Evolutionary conservation across 1,284 basidiomycete species (phyloP).

Genomic region (Golubevia sp.): DNA sequence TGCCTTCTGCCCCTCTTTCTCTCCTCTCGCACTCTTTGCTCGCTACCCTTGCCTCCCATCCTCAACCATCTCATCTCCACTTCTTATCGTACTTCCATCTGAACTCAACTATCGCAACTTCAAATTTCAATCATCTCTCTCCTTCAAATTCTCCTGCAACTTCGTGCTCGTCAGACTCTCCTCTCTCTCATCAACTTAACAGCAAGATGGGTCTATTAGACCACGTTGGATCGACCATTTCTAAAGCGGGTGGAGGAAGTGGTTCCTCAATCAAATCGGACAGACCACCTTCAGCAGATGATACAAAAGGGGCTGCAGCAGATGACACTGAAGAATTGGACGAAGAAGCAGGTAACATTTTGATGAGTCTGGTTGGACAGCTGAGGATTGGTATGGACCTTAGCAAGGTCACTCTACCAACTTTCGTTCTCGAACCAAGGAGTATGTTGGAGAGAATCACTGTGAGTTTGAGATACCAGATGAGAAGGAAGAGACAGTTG

Average conservation of each 20-base stretch:
- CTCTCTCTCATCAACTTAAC: background rate
- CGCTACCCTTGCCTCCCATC: background rate
- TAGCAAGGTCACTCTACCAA: conserved; percentile 75
- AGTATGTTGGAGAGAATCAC: conserved; percentile 62
- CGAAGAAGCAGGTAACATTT: conserved; percentile 63
- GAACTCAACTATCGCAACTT: background rate
- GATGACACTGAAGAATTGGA: conserved; percentile 62
- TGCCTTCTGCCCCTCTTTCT: background rate
- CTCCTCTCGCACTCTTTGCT: background rate
- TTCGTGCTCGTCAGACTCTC: background rate
- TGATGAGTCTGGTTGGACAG: conserved; percentile 73
- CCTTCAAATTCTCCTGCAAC: background rate
- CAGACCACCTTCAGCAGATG: conserved; percentile 27
- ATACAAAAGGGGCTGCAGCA: conserved; percentile 41
- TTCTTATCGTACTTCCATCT: background rate
- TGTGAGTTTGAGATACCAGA: conserved; percentile 62
- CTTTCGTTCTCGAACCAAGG: conserved; percentile 57
- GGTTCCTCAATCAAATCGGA: conserved; percentile 44
- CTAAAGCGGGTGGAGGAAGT: conserved; percentile 31
- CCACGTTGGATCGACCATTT: conserved; percentile 45
- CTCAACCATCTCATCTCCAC: background rate
- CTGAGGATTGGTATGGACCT: conserved; percentile 93
- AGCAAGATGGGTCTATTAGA: conserved; percentile 47
- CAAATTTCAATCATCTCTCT: background rate
- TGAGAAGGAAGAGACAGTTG: conserved; percentile 1